Evolutionary conservation across 2,329 filamentous ascomycete species (phyloP).

Genomic region (Fusarium nisikadoi): DNA sequence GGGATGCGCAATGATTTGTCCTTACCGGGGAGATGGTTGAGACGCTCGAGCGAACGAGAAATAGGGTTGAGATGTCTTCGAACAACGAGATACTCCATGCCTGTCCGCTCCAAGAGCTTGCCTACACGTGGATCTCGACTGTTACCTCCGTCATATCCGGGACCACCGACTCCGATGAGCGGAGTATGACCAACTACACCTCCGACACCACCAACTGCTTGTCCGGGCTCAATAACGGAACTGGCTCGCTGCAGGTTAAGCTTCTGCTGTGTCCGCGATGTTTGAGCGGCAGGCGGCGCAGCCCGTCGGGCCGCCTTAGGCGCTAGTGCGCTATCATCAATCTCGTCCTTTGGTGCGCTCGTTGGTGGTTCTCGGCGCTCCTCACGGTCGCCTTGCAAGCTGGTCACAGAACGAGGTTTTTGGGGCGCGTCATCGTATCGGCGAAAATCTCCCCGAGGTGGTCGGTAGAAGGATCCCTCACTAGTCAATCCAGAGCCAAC

Average conservation of each 20-base stretch:
- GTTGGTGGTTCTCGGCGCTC: constrained; percentile 31
- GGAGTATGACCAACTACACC: constrained; percentile 58
- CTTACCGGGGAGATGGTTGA: constrained; percentile 59
- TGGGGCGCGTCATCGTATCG: constrained; percentile 49
- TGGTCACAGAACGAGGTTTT: constrained; percentile 57
- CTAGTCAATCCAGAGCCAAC: constrained; percentile 61
- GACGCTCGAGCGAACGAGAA: constrained; percentile 66
- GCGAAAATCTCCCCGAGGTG: constrained; percentile 45
- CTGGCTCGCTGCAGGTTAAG: constrained; percentile 78
- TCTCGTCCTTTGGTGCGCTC: constrained; percentile 44
- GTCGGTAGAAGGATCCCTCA: constrained; percentile 64
- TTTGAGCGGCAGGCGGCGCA: constrained; percentile 59
- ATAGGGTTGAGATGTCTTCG: constrained; percentile 78
- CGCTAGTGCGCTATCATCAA: constrained; percentile 58
- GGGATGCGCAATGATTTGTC: constrained; percentile 63
- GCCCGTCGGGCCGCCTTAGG: constrained; percentile 56
- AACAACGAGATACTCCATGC: constrained; percentile 79
- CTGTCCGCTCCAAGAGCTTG: constrained; percentile 74
- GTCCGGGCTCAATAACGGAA: constrained; percentile 74
- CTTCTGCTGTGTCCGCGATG: constrained; percentile 79
- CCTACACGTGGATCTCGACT: constrained; percentile 70
- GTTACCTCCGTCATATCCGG: constrained; percentile 62
- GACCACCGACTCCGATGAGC: constrained; percentile 63
- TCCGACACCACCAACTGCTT: constrained; percentile 51
- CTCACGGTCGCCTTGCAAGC: constrained; percentile 45